Evolutionary conservation across 345 rosid genomes (phyloP).

Genomic region (Melaleuca quinquenervia): DNA sequence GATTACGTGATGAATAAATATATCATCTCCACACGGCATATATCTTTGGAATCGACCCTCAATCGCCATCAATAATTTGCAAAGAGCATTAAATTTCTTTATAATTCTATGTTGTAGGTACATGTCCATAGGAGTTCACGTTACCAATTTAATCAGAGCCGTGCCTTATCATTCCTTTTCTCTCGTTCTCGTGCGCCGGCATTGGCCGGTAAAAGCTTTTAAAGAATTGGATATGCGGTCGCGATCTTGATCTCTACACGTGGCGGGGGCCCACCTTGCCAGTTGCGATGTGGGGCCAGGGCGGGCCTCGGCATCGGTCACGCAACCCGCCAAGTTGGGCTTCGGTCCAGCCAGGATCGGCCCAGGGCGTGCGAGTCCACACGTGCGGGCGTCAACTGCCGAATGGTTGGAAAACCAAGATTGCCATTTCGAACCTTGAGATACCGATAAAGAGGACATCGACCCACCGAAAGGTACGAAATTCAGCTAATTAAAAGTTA

Average conservation of each 20-base stretch:
- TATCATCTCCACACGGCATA: not conserved
- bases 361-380: slow-evolving; percentile 6
- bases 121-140: not conserved
- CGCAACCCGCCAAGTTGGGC: slow-evolving; percentile 7
- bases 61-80: too few species aligned
- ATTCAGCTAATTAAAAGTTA: too few species aligned
- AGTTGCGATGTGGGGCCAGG: slow-evolving; percentile 4
- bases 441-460: too few species aligned
- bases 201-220: not conserved
- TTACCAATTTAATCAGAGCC: not conserved
- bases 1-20: not conserved
- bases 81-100: not conserved
- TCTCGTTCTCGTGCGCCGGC: not conserved
- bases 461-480: too few species aligned
- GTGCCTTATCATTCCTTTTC: not conserved
- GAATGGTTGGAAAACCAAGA: not conserved
- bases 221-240: not conserved
- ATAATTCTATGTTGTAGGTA: accelerated
- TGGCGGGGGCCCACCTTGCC: slow-evolving; percentile 7
- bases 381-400: not conserved
- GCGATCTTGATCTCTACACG: not conserved
- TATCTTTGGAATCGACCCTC: not conserved
- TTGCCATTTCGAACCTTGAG: too few species aligned
- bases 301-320: not conserved
- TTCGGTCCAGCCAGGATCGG: slow-evolving; percentile 2